Evolutionary conservation across 2,329 filamentous ascomycete species (phyloP).

Genomic region (Cadophora malorum): DNA sequence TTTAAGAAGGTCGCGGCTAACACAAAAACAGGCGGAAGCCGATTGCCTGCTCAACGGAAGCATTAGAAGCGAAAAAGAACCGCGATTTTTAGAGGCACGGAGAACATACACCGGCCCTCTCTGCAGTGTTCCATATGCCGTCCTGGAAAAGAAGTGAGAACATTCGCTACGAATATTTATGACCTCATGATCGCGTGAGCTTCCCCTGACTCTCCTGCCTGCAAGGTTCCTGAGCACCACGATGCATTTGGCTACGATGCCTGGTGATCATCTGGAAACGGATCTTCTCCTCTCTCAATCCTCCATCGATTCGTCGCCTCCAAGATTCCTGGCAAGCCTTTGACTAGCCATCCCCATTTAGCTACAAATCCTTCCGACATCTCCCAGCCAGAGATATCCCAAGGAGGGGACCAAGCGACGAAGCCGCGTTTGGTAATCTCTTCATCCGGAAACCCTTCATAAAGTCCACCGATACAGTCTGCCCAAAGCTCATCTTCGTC

Average conservation of each 20-base stretch:
- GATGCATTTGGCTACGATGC: background rate
- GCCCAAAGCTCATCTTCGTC: constrained; percentile 53
- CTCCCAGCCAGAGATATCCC: constrained; percentile 50
- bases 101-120: no score
- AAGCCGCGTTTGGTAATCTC: constrained; percentile 50
- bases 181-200: background rate
- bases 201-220: no score
- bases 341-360: constrained; percentile 48
- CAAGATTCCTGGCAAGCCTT: constrained; percentile 39
- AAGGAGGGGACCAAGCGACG: constrained; percentile 52
- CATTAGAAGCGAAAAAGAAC: background rate
- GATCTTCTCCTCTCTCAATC: constrained; percentile 45
- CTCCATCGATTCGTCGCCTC: constrained; percentile 49
- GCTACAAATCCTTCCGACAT: constrained; percentile 50
- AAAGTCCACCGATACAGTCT: constrained; percentile 52
- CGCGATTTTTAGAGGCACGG: background rate
- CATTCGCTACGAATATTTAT: no score
- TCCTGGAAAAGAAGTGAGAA: no score
- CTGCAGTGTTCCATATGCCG: no score
- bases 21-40: constrained; percentile 7
- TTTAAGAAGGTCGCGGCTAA: background rate
- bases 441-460: constrained; percentile 52
- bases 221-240: no score
- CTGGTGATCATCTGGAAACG: constrained; percentile 39
- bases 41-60: constrained; percentile 9